These are phyloP conservation scores for Jacaranda copaia DNA, from an alignment of 257 asterid species.

Conservation along the genomic window DNA sequence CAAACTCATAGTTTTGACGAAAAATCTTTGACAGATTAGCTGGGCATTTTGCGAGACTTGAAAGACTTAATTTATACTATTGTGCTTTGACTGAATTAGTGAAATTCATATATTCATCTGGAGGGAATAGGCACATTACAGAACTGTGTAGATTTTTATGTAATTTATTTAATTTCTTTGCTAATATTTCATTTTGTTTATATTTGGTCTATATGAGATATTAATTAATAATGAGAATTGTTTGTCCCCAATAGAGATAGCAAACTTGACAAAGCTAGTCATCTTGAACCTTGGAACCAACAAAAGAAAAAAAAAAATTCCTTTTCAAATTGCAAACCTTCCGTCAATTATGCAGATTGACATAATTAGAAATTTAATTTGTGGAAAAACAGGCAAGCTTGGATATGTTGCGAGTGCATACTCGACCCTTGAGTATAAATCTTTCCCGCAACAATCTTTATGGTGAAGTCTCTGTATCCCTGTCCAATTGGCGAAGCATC, in stretches of 20 bases:
- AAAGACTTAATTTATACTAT: no score
- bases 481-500: not conserved
- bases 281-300: no score
- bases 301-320: not conserved
- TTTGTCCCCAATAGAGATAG: not conserved
- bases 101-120: no score
- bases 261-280: not conserved
- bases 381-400: not conserved
- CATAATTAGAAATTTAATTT: not conserved
- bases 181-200: not conserved
- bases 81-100: no score
- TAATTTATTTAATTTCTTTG: no score
- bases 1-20: no score
- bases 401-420: not conserved
- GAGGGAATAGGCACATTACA: no score
- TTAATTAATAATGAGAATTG: no score
- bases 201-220: no score
- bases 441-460: not conserved
- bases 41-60: no score
- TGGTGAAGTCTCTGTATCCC: constrained; percentile 15
- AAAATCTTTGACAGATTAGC: no score
- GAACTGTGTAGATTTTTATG: no score
- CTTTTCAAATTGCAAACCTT: constrained; percentile 5
- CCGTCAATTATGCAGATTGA: not conserved
- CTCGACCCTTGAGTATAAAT: not conserved